phyloP scores from a whole-genome alignment of 345 rosid genomes.

The Orychophragmus violaceus region DNA sequence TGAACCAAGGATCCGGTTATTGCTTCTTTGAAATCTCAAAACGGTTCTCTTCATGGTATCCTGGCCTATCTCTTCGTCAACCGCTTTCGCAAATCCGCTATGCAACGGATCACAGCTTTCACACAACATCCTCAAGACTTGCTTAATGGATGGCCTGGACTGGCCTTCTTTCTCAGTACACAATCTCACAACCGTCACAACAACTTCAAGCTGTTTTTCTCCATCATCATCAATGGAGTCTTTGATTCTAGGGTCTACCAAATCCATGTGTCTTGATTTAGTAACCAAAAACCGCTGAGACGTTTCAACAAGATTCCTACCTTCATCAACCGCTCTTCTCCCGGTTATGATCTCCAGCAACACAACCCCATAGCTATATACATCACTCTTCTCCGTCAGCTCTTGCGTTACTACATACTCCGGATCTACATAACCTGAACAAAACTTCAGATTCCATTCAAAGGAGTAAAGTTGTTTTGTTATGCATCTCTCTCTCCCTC shows the following conservation, averaged over 20 bases:
- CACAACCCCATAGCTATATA: slow-evolving; percentile 84
- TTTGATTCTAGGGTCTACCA: slow-evolving; percentile 57
- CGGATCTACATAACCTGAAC: slow-evolving; percentile 89
- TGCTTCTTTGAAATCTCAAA: slow-evolving; percentile 41
- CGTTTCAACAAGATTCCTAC: slow-evolving; percentile 68
- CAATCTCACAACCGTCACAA: slow-evolving; percentile 57
- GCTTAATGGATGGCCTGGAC: slow-evolving; percentile 85
- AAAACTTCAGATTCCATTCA: background rate
- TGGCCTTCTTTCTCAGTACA: slow-evolving; percentile 85
- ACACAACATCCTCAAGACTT: slow-evolving; percentile 65
- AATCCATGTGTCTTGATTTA: slow-evolving; percentile 44
- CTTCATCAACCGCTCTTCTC: slow-evolving; percentile 65
- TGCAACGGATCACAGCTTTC: slow-evolving; percentile 76
- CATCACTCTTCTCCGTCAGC: slow-evolving; percentile 84
- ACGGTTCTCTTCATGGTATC: slow-evolving; percentile 50
- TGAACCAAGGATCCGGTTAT: slow-evolving; percentile 58
- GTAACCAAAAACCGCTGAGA: slow-evolving; percentile 47
- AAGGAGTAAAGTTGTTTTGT: background rate
- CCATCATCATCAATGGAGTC: slow-evolving; percentile 41
- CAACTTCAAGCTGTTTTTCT: slow-evolving; percentile 53
- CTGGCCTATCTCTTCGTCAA: slow-evolving; percentile 53
- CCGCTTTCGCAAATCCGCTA: slow-evolving; percentile 53
- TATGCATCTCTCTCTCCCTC: slow-evolving; percentile 14
- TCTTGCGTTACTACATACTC: slow-evolving; percentile 80
- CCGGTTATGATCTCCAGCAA: slow-evolving; percentile 74